A percentile compares a stretch with the other conserved stretches of the same genome.
phyloP scores from a whole-genome alignment of 1,284 basidiomycete genomes.

The Tetrapyrgos nigripes region DNA sequence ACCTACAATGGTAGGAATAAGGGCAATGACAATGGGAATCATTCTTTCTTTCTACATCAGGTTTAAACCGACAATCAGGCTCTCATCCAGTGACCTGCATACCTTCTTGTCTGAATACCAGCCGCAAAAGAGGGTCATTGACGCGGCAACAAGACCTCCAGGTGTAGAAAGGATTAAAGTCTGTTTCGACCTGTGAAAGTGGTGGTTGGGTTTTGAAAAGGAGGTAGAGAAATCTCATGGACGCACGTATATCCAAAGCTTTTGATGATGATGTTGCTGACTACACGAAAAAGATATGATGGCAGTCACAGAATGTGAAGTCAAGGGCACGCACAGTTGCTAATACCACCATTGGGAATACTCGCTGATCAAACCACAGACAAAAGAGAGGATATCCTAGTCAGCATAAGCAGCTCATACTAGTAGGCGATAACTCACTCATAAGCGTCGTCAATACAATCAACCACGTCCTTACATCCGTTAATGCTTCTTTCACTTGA shows the following conservation, averaged over 20 bases:
- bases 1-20: slow-evolving; percentile 69
- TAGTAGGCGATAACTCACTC: slow-evolving; percentile 40
- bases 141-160: slow-evolving; percentile 55
- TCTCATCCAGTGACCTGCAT: not conserved
- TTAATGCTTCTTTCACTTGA: slow-evolving; percentile 63
- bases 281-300: slow-evolving; percentile 34
- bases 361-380: too few relatives aligned
- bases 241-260: slow-evolving; percentile 72
- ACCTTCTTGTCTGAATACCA: slow-evolving; percentile 73
- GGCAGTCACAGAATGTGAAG: not conserved
- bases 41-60: slow-evolving; percentile 59
- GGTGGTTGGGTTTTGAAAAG: too few relatives aligned
- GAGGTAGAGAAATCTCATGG: slow-evolving; percentile 12
- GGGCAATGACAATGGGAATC: slow-evolving; percentile 64
- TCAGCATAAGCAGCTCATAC: not conserved
- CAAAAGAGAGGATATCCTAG: slow-evolving; percentile 21
- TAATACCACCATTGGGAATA: slow-evolving; percentile 70
- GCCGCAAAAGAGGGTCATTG: slow-evolving; percentile 59
- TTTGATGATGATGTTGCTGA: slow-evolving; percentile 68
- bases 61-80: not conserved
- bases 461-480: slow-evolving; percentile 69
- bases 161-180: slow-evolving; percentile 69
- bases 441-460: slow-evolving; percentile 63
- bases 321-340: slow-evolving; percentile 57
- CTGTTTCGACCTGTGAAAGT: slow-evolving; percentile 66